Base-by-base conservation (phyloP, 2,329 filamentous ascomycete genomes). In the Onygena corvina region DNA sequence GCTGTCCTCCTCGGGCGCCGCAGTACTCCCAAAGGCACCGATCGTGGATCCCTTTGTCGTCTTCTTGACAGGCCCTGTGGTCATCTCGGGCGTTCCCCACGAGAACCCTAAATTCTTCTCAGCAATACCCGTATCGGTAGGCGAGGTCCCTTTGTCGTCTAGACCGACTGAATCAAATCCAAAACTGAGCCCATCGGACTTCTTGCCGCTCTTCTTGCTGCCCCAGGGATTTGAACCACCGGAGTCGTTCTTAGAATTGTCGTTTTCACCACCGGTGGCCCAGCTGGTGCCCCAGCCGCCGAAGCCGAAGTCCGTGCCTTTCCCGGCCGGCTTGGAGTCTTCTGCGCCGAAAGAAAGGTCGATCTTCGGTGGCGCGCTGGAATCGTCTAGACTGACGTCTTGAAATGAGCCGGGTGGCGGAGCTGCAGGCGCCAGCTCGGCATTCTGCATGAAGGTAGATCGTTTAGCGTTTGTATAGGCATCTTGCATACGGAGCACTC, bases 381-480 rank as follows among this genome's bases (percentile, higher is more conserved):
- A 60, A 50, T 82, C 79, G 55, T 80, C 75, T 21, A 86, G 64
- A 58, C 79, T 83, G 55, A 87, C 79, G 23, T 86, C 81, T 38
- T 84, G 74, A 56, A 86, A 85, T n/a, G 73, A 66, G 50, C 76
- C 74, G 36, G 65, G 56, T 9, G 69, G 59, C 20, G 64, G 60
- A 16, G 67, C 65, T 4, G 59, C 60, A 25, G 60, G 61, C 18
- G 57, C 56, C n/a, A 62, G 60, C 42, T 67, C 56, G 4, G 59
- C 55, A 31, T 64, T n/a, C n/a, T n/a, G n/a, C n/a, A n/a, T n/a
- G 34, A 33, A 21, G 31, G 34, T 30, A 49, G n/a, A 11, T 16
- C n/a, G n/a, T 35, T 50, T 35, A 34, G 33, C 47, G 14, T 52
- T 49, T 48, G 16, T 11, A 36, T 35, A 46, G 2, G 18, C 23